Base-by-base conservation (phyloP, 1,284 basidiomycete genomes). In the Phellinidium pouzarii region DNA sequence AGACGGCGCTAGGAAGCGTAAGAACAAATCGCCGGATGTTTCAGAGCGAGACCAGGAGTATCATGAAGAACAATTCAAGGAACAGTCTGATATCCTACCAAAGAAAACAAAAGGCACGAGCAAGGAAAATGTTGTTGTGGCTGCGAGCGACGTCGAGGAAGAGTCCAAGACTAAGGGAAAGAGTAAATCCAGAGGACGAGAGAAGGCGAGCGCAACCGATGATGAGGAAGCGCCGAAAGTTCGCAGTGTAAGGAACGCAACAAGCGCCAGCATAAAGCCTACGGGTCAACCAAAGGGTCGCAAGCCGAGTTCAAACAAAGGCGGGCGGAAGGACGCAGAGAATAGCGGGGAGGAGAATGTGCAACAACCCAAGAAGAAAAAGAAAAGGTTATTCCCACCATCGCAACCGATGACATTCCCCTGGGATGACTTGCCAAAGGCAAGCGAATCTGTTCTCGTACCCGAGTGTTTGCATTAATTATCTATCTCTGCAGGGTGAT, bases 311-410 rank as follows among this genome's bases (percentile, higher is more conserved):
- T 54, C 27, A 54, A 62, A 41, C 52, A 50, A 20, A 57, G 59
- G 44, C 34, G 44, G 27, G 57, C 58, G 46, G 50, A 58, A 27
- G 44, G 44, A 53, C 44, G 46, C 55, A 57, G 56, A 52, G 26
- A 38, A 54, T 38, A 29, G 14, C 25, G 44, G 55, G 25, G 47
- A 48, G 22, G 43, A 17, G 19, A 27, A 45, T 2, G 50, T 22
- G 9, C 44, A 44, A 22, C 25, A 51, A 11, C 49, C 58, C n/a
- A 59, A 52, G 53, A 59, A 55, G 52, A 52, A 57, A 36, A 82
- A 77, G 65, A 77, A 85, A 57, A 80, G 77, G 56, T 59, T 84
- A 22, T 82, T 81, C 60, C 66, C 68, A 4, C 57, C 65, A 36
- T 64, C 71, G 48, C 69, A 72, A 54, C 62, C 72, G 1, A 52